These are phyloP conservation scores for Camptophora hylomeconis DNA, from an alignment of 2,329 filamentous ascomycete species.

Conservation along the genomic window DNA sequence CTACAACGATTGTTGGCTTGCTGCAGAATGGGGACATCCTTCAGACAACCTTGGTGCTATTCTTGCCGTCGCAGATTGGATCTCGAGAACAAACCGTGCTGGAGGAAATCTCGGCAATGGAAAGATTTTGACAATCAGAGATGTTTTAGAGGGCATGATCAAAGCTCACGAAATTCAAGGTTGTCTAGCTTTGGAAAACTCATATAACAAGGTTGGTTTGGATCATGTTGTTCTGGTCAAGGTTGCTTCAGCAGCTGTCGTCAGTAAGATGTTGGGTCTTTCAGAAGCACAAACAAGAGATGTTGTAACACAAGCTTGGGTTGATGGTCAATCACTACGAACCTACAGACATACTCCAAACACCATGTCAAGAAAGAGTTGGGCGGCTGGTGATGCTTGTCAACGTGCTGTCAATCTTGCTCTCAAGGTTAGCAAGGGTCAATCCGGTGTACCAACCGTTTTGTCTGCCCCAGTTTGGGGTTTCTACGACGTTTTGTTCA, in stretches of 20 bases:
- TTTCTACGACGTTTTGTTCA: constrained; percentile 97
- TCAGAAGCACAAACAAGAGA: constrained; percentile 83
- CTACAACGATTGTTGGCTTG: constrained; percentile 99
- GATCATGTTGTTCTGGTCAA: constrained; percentile 98
- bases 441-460: constrained; percentile 81
- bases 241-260: constrained; percentile 86
- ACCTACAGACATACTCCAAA: constrained; percentile 97
- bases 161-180: constrained; percentile 99
- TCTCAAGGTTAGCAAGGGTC: constrained; percentile 82
- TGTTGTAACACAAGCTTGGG: constrained; percentile 93
- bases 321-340: constrained; percentile 87
- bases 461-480: constrained; percentile 89
- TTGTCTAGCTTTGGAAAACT: constrained; percentile 91
- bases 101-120: constrained; percentile 58
- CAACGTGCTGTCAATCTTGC: constrained; percentile 86
- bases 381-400: constrained; percentile 96
- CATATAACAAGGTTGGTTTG: constrained; percentile 94
- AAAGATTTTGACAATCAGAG: constrained; percentile 76
- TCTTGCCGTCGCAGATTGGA: constrained; percentile 92
- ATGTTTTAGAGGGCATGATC: constrained; percentile 94
- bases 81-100: constrained; percentile 84
- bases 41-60: constrained; percentile 97
- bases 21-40: constrained; percentile 96
- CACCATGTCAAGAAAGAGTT: constrained; percentile 99
- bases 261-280: constrained; percentile 88